These are phyloP conservation scores for Debaryomycetaceae sp. DNA, from an alignment of 1,139 yeast species.

Conservation along the genomic window DNA sequence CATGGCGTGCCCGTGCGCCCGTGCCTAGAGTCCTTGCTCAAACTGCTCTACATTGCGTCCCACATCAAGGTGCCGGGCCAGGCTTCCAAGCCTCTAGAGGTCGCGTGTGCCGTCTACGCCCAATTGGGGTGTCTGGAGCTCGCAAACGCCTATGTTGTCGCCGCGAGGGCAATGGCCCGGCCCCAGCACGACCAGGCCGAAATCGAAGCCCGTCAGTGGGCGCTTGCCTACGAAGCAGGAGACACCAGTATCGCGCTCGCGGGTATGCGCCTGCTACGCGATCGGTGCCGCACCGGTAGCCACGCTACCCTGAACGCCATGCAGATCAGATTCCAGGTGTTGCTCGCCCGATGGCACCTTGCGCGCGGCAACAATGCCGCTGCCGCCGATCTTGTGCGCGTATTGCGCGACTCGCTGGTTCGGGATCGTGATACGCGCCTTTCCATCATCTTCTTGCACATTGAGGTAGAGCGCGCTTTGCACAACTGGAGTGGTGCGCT, in stretches of 20 bases:
- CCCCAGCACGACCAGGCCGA: constrained; percentile 20
- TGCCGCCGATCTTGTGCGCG: constrained; percentile 13
- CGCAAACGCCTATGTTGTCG: constrained; percentile 33
- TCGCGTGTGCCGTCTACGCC: constrained; percentile 40
- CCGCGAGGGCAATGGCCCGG: constrained; percentile 26
- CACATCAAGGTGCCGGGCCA: too few species aligned
- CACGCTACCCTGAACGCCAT: constrained; percentile 26
- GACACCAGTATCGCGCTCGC: constrained; percentile 25
- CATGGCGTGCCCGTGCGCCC: constrained; percentile 36
- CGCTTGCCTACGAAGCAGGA: constrained; percentile 24
- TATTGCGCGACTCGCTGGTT: constrained; percentile 14
- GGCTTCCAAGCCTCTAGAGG: constrained; percentile 26
- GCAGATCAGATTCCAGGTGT: constrained; percentile 24
- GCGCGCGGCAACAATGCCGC: constrained; percentile 22
- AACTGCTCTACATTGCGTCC: constrained; percentile 43
- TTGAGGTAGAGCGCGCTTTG: constrained; percentile 10
- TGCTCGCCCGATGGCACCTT: constrained; percentile 25
- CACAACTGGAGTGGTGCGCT: constrained; percentile 27
- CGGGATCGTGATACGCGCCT: constrained; percentile 21
- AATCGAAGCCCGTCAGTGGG: constrained; percentile 27
- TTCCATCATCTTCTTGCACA: constrained; percentile 17
- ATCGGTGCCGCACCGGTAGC: constrained; percentile 12
- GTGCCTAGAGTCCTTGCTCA: constrained; percentile 42
- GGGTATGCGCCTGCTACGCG: constrained; percentile 16
- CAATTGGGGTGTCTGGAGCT: constrained; percentile 38